phyloP scores from a whole-genome alignment of 2,329 filamentous ascomycete genomes.

The Cladorrhinum sp. region DNA sequence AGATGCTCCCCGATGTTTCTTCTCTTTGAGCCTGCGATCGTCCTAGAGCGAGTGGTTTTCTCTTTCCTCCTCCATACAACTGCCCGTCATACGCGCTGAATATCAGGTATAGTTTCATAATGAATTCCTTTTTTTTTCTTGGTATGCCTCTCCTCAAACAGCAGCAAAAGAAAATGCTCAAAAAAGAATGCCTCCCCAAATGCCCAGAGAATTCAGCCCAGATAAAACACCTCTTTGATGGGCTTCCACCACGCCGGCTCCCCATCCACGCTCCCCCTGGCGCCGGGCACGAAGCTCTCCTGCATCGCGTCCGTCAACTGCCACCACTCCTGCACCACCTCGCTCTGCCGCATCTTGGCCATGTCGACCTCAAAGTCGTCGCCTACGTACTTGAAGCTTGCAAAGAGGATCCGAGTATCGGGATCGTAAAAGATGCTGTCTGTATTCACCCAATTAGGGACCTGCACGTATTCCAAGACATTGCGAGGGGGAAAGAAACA shows the following conservation, averaged over 20 bases:
- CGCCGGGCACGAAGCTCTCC: constrained; percentile 59
- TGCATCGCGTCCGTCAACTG: constrained; percentile 75
- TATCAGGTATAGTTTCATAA: too few species aligned
- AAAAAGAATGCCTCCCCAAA: not conserved
- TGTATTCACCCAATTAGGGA: constrained; percentile 30
- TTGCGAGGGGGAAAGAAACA: constrained; percentile 23
- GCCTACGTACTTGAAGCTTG: constrained; percentile 76
- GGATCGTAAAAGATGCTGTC: constrained; percentile 73
- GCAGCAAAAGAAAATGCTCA: not conserved
- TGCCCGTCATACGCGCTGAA: too few species aligned
- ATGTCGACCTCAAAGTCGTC: constrained; percentile 71
- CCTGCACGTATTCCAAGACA: not conserved
- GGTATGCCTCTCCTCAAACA: not conserved
- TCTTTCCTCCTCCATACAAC: too few species aligned
- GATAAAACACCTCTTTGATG: constrained; percentile 67
- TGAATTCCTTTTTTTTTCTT: too few species aligned
- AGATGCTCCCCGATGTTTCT: too few species aligned
- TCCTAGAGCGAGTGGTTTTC: too few species aligned
- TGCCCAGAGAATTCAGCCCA: constrained; percentile 35
- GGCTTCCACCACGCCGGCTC: constrained; percentile 66
- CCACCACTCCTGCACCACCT: constrained; percentile 77
- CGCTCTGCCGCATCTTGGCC: constrained; percentile 69
- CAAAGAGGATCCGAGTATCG: constrained; percentile 62
- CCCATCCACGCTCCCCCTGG: constrained; percentile 56
- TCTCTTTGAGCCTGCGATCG: too few species aligned